Evolutionary conservation across 768 basidiomycete genomes (phyloP).

Genomic region (Lepiota brunneoincarnata): DNA sequence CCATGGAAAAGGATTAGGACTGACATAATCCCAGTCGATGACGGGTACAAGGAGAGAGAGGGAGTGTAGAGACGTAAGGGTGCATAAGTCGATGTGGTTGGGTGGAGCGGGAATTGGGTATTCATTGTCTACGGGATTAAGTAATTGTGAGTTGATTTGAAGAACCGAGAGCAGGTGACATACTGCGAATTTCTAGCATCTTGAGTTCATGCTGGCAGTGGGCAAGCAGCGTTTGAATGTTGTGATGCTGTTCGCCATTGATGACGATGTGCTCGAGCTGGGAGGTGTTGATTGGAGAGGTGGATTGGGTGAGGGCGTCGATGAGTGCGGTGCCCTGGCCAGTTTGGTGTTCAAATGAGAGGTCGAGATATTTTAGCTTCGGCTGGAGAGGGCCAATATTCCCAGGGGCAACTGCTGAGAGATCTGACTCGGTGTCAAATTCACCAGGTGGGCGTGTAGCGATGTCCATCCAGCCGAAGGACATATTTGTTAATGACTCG

Average conservation of each 20-base stretch:
- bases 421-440: neutral
- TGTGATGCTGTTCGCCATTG: conserved; percentile 5
- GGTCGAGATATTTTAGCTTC: conserved; percentile 1
- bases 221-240: conserved; percentile 4
- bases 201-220: conserved; percentile 2
- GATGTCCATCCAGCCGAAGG: conserved; percentile 6
- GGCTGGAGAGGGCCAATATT: neutral
- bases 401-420: neutral
- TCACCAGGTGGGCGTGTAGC: neutral
- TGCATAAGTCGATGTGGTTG: neutral
- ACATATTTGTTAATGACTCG: neutral
- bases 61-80: conserved; percentile 3
- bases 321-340: conserved; percentile 6
- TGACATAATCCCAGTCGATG: conserved; percentile 4
- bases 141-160: neutral
- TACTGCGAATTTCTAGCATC: conserved; percentile 9
- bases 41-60: conserved; percentile 8
- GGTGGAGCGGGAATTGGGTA: conserved; percentile 9
- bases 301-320: neutral
- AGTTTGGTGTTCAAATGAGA: conserved; percentile 10
- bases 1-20: conserved; percentile 1
- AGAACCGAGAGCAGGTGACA: neutral
- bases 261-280: conserved; percentile 8
- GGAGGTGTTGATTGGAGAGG: conserved; percentile 3
- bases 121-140: neutral